A percentile compares a stretch with the other conserved stretches of the same genome.
phyloP scores from a whole-genome alignment of 305 asterid genomes.

The Stenogyne calaminthoides region DNA sequence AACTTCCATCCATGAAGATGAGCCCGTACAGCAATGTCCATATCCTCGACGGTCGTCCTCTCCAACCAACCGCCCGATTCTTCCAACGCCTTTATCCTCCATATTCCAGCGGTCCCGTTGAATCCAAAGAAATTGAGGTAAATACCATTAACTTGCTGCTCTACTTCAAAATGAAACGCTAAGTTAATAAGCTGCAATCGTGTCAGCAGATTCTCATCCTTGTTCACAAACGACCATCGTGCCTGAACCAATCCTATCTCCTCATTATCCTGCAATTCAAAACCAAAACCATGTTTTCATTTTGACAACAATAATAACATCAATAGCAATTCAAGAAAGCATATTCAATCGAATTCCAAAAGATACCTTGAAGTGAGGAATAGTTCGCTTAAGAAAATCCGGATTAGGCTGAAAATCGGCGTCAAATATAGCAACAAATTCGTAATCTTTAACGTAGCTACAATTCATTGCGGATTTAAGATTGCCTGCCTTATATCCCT shows the following conservation, averaged over 20 bases:
- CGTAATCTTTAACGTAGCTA: conserved; percentile 86
- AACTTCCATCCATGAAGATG: conserved; percentile 93
- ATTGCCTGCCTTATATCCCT: conserved; percentile 94
- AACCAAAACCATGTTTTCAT: conserved; percentile 13
- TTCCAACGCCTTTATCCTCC: conserved; percentile 94
- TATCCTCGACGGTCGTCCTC: conserved; percentile 90
- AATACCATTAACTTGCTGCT: conserved; percentile 91
- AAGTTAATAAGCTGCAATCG: conserved; percentile 81
- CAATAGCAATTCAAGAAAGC: not conserved
- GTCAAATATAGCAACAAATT: conserved; percentile 86
- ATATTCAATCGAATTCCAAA: conserved; percentile 2
- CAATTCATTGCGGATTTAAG: conserved; percentile 93
- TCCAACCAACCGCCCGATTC: conserved; percentile 98
- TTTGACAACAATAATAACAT: too few relatives aligned
- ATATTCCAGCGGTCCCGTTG: conserved; percentile 93
- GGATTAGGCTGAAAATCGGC: conserved; percentile 91
- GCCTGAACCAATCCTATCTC: conserved; percentile 94
- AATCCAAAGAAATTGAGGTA: conserved; percentile 88
- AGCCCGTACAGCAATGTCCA: conserved; percentile 92
- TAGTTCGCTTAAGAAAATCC: conserved; percentile 70
- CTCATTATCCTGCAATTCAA: conserved; percentile 74
- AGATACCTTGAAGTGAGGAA: conserved; percentile 84
- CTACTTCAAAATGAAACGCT: conserved; percentile 95
- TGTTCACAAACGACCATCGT: conserved; percentile 95
- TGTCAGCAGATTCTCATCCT: conserved; percentile 87